These are phyloP conservation scores for Cryptosporidium baileyi DNA, from an alignment of 169 alveolate genomes.

Conservation along the genomic window DNA sequence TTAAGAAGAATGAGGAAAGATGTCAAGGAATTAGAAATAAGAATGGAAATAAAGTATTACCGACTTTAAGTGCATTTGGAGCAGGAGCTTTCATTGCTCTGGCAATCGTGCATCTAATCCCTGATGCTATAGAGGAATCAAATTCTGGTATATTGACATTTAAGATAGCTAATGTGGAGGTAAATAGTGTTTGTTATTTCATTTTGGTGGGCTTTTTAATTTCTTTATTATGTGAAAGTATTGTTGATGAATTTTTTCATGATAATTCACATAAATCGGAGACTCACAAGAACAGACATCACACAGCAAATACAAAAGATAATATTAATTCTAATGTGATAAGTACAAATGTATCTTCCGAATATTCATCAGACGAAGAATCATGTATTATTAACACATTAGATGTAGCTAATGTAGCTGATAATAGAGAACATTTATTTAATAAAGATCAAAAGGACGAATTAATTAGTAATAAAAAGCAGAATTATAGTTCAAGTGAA, in stretches of 20 bases:
- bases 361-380: slow-evolving; percentile 14
- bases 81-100: slow-evolving; percentile 69
- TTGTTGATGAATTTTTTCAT: slow-evolving; percentile 9
- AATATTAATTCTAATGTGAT: slow-evolving; percentile 24
- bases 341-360: slow-evolving; percentile 61
- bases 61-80: slow-evolving; percentile 29
- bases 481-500: background rate
- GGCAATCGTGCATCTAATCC: slow-evolving; percentile 56
- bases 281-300: background rate
- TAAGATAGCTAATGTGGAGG: background rate
- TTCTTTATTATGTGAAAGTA: slow-evolving; percentile 46
- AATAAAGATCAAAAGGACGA: background rate
- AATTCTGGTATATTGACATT: background rate
- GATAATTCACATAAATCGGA: background rate
- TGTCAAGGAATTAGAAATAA: background rate
- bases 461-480: background rate
- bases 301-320: too few species aligned
- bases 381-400: slow-evolving; percentile 6
- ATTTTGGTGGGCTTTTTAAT: slow-evolving; percentile 31
- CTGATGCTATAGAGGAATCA: slow-evolving; percentile 54
- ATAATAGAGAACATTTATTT: background rate
- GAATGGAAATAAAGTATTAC: background rate
- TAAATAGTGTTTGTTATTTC: slow-evolving; percentile 56
- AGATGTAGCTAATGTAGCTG: background rate
- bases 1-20: background rate